Evolutionary conservation across 140 eudicot genomes (phyloP), one percentile per base, ranked within the genome.

Genomic region (Ambrosia hybrid): DNA sequence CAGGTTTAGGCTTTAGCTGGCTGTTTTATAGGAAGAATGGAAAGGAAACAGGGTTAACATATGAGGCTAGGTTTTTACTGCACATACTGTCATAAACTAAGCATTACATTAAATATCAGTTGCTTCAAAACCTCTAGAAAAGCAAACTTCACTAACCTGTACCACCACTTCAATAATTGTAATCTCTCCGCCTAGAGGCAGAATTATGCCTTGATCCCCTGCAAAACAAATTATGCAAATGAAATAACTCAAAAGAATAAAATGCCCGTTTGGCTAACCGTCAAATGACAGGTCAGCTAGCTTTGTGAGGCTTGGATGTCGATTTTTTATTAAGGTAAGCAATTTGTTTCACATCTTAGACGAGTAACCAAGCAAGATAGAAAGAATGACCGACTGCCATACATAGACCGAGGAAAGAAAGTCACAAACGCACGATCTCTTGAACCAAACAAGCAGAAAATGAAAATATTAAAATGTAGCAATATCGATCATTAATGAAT

Each of bases 1-100:
- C 91, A 53, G 89, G 99, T 88, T 91, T 89, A 53, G 91, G 99
- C 94, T 85, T 90, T 92, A 82, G 79, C 81, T 84, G 82, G 91
- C 96, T 86, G 96, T 82, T 86, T 82, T 79, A 82, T 80, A 63
- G 89, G 91, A n/a, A n/a, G 88, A 82, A 90, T 68, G 85, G 90
- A 80, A 81, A 85, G 83, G 87, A 89, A 83, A 84, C 84, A 82
- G 72, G 85, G 87, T 89, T 83, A 82, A 80, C 81, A 84, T 73
- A 76, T 67, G 57, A 71, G 83, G 89, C 59, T 74, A 67, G 84
- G 85, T 74, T 78, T n/a, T 78, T 76, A 85, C 80, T 52, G 57
- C 75, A 61, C 62, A 75, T 60, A 52, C 76, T 71, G 65, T 73
- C 80, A 79, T 57, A 80, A 73, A 68, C 73, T 67, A 61, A 41